Base-by-base conservation (phyloP, 768 basidiomycete species). In the Lactifluus volemus region DNA sequence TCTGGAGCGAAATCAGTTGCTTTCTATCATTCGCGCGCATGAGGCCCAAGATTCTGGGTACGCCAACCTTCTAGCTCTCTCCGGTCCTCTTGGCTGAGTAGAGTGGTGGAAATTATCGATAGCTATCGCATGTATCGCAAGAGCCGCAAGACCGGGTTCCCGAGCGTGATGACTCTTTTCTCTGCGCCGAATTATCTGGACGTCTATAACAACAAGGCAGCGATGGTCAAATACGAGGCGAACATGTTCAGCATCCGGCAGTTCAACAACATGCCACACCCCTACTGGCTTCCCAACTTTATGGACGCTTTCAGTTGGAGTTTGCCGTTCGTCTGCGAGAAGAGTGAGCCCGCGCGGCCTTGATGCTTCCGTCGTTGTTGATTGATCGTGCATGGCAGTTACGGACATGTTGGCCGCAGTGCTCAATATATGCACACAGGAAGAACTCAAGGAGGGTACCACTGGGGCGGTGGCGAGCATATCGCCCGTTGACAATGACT, bases 161-260 rank as follows among this genome's bases (percentile, higher is more conserved):
- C 97, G 14, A 97, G 94, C 17, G 95, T 99, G 63, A 98, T 99
- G 94, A 98, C 97, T 17, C 95, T 99, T 70, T 99, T 99, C 77
- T 95, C 92, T 12, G 95, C 95, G 5, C 97, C 97, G 30, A 95
- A 98, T 71, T 98, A 98, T 70, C 86, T 98, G 59, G 97, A 98
- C 70, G 92, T 98, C 15, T 98, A 98, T 75, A 92, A 96, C 74
- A 99, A 99, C 78, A 98, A 98, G 75, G 97, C 95, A 1, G 97
- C 97, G 0, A 95, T 99, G 25, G 83, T 99, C 70, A 98, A 98
- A 76, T 98, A 98, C 70, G 97, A 98, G 76, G 93, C 91, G 73
- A 99, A 98, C 70, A 94, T 96, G 61, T 92, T 98, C 86, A 98
- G 96, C 74, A 98, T 98, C 68, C 84, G 94, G 49, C 96, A 98